Conservation (phyloP, 2,329 filamentous ascomycete species). For the Venturia asperata region DNA sequence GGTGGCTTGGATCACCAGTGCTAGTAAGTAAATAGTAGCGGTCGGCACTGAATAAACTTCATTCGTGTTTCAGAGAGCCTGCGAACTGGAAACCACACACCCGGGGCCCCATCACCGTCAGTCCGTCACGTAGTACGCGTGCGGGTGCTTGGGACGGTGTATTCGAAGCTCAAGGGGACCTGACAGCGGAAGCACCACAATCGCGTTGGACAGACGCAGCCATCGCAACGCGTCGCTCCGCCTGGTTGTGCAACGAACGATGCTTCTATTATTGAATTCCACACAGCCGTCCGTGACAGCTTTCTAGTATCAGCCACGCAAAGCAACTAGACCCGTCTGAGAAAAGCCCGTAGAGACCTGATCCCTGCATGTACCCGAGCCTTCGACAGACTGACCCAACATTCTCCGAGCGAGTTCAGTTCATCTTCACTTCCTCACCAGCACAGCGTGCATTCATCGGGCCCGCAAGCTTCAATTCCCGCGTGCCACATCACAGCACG, state of each 20-base stretch:
- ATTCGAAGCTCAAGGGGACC: not conserved
- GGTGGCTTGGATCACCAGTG: not conserved
- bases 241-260: conserved; percentile 3
- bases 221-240: not conserved
- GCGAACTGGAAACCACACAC: not conserved
- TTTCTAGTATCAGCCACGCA: not conserved
- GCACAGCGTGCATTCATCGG: conserved; percentile 3
- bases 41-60: not conserved
- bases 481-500: not conserved
- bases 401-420: not conserved
- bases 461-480: conserved; percentile 11
- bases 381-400: conserved; percentile 9
- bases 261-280: conserved; percentile 10
- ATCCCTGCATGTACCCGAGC: conserved; percentile 1
- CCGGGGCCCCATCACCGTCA: not conserved
- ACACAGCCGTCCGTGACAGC: conserved; percentile 2
- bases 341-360: not conserved
- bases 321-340: conserved; percentile 2
- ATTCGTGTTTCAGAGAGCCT: not conserved
- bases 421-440: conserved; percentile 8
- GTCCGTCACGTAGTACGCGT: not conserved
- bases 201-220: not conserved
- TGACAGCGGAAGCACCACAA: conserved; percentile 6
- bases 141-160: not conserved
- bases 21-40: too few relatives aligned